Conservation (phyloP, 257 asterid genomes). For the Catharanthus roseus region DNA sequence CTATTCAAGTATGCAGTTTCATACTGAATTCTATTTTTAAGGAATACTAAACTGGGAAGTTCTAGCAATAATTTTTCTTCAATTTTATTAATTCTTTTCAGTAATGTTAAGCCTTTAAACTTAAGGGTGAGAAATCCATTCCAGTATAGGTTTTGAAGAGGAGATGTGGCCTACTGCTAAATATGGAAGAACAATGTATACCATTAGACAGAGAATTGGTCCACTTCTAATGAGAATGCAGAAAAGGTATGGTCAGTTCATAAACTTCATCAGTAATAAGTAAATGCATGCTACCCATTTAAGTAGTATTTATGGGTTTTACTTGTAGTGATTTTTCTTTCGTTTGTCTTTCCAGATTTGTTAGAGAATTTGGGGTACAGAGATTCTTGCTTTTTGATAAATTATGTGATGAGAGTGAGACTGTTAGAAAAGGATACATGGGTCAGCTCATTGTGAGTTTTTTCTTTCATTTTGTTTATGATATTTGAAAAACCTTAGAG, state of each 20-base stretch:
- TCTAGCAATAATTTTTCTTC: background rate
- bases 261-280: background rate
- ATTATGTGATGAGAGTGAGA: conserved; percentile 84
- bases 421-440: conserved; percentile 66
- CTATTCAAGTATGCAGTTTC: background rate
- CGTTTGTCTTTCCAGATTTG: conserved; percentile 58
- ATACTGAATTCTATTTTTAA: background rate
- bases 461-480: background rate
- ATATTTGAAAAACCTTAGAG: too few relatives aligned
- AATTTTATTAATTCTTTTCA: background rate
- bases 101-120: conserved; percentile 17
- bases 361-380: conserved; percentile 62
- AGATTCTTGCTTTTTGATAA: conserved; percentile 76
- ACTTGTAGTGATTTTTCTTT: conserved; percentile 32
- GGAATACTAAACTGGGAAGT: background rate
- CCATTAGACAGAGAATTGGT: conserved; percentile 82
- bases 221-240: conserved; percentile 85
- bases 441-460: conserved; percentile 62
- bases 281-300: background rate
- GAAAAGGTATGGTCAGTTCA: conserved; percentile 67
- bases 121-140: conserved; percentile 22
- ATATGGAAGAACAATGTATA: conserved; percentile 96
- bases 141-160: conserved; percentile 97
- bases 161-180: conserved; percentile 99
- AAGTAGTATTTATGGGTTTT: background rate